Evolutionary conservation across 1,284 basidiomycete species (phyloP), one percentile per base, ranked within the genome.

Genomic region (Tetrapyrgos nigripes): DNA sequence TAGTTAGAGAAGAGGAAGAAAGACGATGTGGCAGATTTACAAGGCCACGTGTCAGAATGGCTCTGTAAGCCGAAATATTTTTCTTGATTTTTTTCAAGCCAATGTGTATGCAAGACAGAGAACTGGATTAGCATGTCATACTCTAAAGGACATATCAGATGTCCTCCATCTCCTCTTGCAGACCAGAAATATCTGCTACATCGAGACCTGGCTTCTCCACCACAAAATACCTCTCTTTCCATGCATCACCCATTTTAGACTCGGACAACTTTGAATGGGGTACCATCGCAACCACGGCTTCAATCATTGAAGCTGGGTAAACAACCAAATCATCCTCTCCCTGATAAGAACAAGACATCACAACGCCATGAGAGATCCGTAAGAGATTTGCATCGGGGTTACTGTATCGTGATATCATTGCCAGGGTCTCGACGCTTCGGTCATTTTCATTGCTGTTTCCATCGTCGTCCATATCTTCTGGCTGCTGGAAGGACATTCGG

Each of bases 361-460:
- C 24, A 3, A 59, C 58, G 17, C 45, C 55, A 26, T 5, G 53
- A 3, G 62, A 63, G 11, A 37, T 35, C 17, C 24, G 14, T 14
- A 60, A 47, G 1, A 63, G 44, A 13, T 44, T n/a, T 19, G 33
- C n/a, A 21, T 63, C 48, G 8, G 50, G 52, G 11, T 19, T 13
- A 17, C 46, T 26, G 45, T 60, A 63, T 13, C 24, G 31, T 9
- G 54, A 60, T 3, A 63, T 52, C 19, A 63, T 24, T 24, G 62
- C 60, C 24, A 58, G 50, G 1, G 37, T 54, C 19, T 52, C 31
- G 13, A 24, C 8, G 4, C 8, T 33, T 14, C 14, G 8, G 8
- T 33, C 31, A 8, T 14, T 8, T 14, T 33, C 31, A n/a, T n/a
- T n/a, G n/a, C n/a, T 8, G 24, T 17, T 19, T 45, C 8, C 8